Conservation (phyloP, 1,284 basidiomycete genomes). For the Malassezia yamatoensis region DNA sequence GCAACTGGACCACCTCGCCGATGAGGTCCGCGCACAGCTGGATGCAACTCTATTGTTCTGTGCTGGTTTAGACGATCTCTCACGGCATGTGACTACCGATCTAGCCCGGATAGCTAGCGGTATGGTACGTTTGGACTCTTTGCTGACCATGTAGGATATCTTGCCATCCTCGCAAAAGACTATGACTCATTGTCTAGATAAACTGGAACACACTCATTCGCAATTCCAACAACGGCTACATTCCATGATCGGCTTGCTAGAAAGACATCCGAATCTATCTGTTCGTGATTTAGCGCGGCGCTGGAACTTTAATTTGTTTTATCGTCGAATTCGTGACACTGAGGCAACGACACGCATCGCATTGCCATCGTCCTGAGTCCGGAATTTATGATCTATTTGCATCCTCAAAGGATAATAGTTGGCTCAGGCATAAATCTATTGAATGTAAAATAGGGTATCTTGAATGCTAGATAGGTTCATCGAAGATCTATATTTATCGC, state of each 20-base stretch:
- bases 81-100: constrained; percentile 30
- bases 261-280: constrained; percentile 42
- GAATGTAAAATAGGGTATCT: no score
- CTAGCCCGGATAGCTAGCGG: constrained; percentile 21
- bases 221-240: constrained; percentile 35
- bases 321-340: constrained; percentile 14
- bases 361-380: no score
- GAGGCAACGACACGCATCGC: neutral
- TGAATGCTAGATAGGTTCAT: no score
- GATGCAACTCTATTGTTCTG: constrained; percentile 35
- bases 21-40: constrained; percentile 36
- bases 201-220: constrained; percentile 21
- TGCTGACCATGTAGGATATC: neutral
- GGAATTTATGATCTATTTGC: no score
- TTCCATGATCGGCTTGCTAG: constrained; percentile 31
- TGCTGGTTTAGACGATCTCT: constrained; percentile 28
- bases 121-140: neutral
- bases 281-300: constrained; percentile 30
- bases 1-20: constrained; percentile 32
- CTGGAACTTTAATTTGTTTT: constrained; percentile 41
- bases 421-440: no score
- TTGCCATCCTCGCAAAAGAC: constrained; percentile 12
- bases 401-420: no score
- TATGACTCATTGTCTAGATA: constrained; percentile 18
- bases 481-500: no score